Evolutionary conservation across 1,139 yeast genomes (phyloP).

Genomic region (Zhuliangozyma parablackwelliae): DNA sequence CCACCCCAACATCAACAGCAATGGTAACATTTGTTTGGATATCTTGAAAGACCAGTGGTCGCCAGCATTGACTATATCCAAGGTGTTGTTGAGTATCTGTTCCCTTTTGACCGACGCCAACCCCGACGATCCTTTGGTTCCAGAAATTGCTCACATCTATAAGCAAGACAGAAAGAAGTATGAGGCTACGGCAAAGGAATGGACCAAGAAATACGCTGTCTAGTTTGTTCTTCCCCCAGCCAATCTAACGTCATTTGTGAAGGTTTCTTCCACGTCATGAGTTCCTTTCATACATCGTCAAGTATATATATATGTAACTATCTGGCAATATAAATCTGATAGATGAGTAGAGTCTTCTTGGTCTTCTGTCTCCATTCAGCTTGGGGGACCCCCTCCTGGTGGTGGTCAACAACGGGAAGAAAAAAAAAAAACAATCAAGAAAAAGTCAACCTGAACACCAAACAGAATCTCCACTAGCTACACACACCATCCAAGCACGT

Average conservation of each 20-base stretch:
- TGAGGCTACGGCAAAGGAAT: constrained; percentile 96
- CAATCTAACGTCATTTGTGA: too few species aligned
- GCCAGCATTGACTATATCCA: constrained; percentile 85
- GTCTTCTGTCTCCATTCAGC: too few species aligned
- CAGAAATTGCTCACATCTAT: constrained; percentile 95
- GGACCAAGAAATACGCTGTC: constrained; percentile 98
- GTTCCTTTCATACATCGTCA: neutral
- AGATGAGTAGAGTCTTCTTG: neutral
- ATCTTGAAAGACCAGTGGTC: constrained; percentile 89
- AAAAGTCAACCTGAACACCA: too few species aligned
- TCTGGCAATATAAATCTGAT: neutral
- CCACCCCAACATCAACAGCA: constrained; percentile 87
- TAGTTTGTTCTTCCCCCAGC: constrained; percentile 21
- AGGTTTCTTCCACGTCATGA: neutral
- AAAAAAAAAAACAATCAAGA: too few species aligned
- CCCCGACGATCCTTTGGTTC: constrained; percentile 98
- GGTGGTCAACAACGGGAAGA: too few species aligned
- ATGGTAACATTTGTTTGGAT: constrained; percentile 84
- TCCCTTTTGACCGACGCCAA: constrained; percentile 94
- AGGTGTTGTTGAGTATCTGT: constrained; percentile 83
- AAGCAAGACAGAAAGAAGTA: constrained; percentile 92
- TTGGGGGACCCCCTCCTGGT: too few species aligned
- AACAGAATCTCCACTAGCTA: too few species aligned
- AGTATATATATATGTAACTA: neutral
- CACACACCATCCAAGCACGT: too few species aligned